Percentiles rank a stretch among this genome's conserved stretches.
These are phyloP conservation scores for Choiromyces venosus DNA, from an alignment of 495 filamentous ascomycete species.

Conservation along the genomic window DNA sequence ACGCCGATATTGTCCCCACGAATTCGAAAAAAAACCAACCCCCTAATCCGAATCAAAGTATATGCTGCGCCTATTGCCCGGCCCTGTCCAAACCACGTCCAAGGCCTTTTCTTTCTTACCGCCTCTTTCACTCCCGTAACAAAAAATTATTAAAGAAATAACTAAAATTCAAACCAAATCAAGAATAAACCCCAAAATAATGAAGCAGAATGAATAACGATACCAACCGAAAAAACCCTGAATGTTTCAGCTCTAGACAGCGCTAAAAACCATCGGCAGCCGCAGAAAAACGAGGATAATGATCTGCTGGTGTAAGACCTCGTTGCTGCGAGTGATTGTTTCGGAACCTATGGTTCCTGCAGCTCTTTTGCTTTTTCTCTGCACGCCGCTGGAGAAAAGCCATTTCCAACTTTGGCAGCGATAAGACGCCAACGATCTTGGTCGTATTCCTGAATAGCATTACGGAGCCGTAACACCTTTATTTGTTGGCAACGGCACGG, in stretches of 20 bases:
- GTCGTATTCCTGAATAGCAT: conserved; percentile 79
- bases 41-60: conserved; percentile 35
- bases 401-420: conserved; percentile 76
- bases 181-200: conserved; percentile 9
- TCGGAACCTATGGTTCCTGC: conserved; percentile 32
- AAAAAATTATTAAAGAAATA: conserved; percentile 13
- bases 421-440: conserved; percentile 85
- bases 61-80: conserved; percentile 29
- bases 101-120: conserved; percentile 14
- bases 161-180: conserved; percentile 16
- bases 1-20: conserved; percentile 37
- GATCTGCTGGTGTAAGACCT: conserved; percentile 1
- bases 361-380: conserved; percentile 68
- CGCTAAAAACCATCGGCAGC: neutral
- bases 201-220: conserved; percentile 16
- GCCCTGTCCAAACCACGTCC: conserved; percentile 8
- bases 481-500: conserved; percentile 15
- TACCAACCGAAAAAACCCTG: conserved; percentile 21
- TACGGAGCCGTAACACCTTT: conserved; percentile 71
- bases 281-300: neutral
- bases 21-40: conserved; percentile 14
- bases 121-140: conserved; percentile 18
- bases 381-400: conserved; percentile 78
- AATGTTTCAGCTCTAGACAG: neutral
- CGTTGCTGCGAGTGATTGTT: conserved; percentile 21